A percentile compares a stretch with the other conserved stretches of the same genome.
Conservation (phyloP, 352 stramenopile genomes). For the Globisporangium solare region DNA sequence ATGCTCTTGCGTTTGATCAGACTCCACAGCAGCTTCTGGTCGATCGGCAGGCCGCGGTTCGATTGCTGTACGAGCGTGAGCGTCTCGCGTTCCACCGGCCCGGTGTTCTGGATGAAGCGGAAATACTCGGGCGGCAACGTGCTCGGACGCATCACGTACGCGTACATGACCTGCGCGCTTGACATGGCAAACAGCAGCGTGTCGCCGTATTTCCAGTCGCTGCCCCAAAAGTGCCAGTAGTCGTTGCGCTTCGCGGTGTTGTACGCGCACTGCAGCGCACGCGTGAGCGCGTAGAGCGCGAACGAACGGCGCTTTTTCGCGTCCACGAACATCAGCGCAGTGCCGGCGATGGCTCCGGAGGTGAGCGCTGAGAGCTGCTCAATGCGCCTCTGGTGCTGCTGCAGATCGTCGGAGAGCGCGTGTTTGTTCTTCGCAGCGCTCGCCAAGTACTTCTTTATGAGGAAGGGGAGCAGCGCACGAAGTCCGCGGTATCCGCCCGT, state of each 20-base stretch:
- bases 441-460: slow-evolving; percentile 30
- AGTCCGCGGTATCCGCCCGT: slow-evolving; percentile 72
- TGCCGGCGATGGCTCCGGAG: slow-evolving; percentile 55
- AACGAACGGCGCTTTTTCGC: slow-evolving; percentile 64
- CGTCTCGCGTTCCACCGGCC: slow-evolving; percentile 57
- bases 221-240: slow-evolving; percentile 88
- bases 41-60: slow-evolving; percentile 46
- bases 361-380: slow-evolving; percentile 48
- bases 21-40: slow-evolving; percentile 28
- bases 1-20: slow-evolving; percentile 43
- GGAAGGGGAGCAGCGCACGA: slow-evolving; percentile 41
- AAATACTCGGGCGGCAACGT: slow-evolving; percentile 77
- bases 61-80: slow-evolving; percentile 58
- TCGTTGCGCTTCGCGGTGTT: slow-evolving; percentile 77
- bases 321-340: slow-evolving; percentile 64
- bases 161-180: slow-evolving; percentile 83
- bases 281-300: slow-evolving; percentile 78
- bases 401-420: neutral
- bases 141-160: slow-evolving; percentile 71
- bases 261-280: slow-evolving; percentile 80
- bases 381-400: slow-evolving; percentile 23
- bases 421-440: neutral
- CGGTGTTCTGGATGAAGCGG: slow-evolving; percentile 75
- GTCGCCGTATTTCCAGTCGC: slow-evolving; percentile 78
- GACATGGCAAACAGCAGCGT: slow-evolving; percentile 73